Conservation (phyloP, 352 stramenopile species). For the Globisporangium spinosum region DNA sequence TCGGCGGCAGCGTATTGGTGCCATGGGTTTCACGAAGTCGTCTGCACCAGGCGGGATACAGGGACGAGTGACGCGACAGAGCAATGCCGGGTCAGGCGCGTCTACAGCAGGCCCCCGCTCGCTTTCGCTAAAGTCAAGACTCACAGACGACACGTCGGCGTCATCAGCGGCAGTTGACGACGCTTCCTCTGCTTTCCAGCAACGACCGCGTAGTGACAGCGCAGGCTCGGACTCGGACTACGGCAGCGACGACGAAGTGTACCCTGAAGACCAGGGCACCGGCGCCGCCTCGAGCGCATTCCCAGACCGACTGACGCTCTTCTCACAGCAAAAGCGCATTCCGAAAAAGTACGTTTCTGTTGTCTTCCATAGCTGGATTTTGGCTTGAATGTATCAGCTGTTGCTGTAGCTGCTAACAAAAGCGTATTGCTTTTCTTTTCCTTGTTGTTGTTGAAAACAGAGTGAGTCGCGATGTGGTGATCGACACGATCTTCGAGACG, state of each 20-base stretch:
- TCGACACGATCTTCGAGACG: slow-evolving; percentile 78
- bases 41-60: slow-evolving; percentile 2
- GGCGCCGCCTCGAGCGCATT: slow-evolving; percentile 47
- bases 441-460: slow-evolving; percentile 16
- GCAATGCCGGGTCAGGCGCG: slow-evolving; percentile 18
- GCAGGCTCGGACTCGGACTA: slow-evolving; percentile 40
- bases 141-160: slow-evolving; percentile 16
- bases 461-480: slow-evolving; percentile 74
- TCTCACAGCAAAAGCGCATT: slow-evolving; percentile 80
- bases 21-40: slow-evolving; percentile 35
- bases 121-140: slow-evolving; percentile 33
- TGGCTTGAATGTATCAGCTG: not conserved
- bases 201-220: slow-evolving; percentile 44
- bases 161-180: slow-evolving; percentile 15
- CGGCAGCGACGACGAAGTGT: slow-evolving; percentile 59
- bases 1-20: slow-evolving; percentile 52
- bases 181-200: slow-evolving; percentile 1
- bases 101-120: slow-evolving; percentile 9
- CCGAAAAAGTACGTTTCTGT: slow-evolving; percentile 36
- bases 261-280: slow-evolving; percentile 37
- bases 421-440: slow-evolving; percentile 1
- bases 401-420: not conserved
- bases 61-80: slow-evolving; percentile 16
- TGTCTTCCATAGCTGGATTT: not conserved
- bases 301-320: slow-evolving; percentile 62